A percentile compares a stretch with the other conserved stretches of the same genome.
phyloP scores from a whole-genome alignment of 257 asterid species.

The Salvia miltiorrhiza region DNA sequence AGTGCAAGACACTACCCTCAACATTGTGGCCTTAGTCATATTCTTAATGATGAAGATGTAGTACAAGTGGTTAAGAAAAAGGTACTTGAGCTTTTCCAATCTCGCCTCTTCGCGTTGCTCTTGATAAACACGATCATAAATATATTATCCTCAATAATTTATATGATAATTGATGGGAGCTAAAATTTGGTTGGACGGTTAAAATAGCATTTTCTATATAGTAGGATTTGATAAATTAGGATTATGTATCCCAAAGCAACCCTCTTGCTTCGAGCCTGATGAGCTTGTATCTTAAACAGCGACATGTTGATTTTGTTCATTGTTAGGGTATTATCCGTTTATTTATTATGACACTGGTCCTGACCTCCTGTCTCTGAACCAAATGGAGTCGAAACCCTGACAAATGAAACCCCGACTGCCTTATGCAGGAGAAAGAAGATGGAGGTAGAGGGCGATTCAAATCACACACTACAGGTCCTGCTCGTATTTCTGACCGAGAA shows the following conservation, averaged over 20 bases:
- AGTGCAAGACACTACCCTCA: conserved; percentile 98
- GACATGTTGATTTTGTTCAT: background rate
- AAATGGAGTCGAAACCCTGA: background rate
- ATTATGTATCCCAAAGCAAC: background rate
- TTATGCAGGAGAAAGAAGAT: conserved; percentile 69
- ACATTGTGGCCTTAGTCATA: conserved; percentile 88
- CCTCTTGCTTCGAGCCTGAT: background rate
- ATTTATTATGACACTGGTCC: background rate
- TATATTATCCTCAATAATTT: background rate
- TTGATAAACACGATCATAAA: background rate
- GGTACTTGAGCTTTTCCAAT: conserved; percentile 39
- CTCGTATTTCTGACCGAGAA: conserved; percentile 85
- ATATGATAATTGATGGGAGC: background rate
- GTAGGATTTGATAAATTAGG: background rate
- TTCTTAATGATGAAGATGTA: conserved; percentile 92
- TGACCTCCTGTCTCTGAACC: background rate
- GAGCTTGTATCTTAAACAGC: background rate
- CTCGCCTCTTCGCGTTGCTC: background rate
- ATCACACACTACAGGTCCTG: conserved; percentile 81
- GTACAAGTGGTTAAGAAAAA: conserved; percentile 98
- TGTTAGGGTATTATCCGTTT: background rate
- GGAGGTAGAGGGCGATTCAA: conserved; percentile 91
- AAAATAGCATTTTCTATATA: background rate
- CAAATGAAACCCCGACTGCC: background rate
- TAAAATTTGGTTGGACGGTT: background rate